A percentile compares a stretch with the other conserved stretches of the same genome.
These are phyloP conservation scores for Aspergillus transmontanensis DNA, from an alignment of 2,329 filamentous ascomycete species.

Conservation along the genomic window DNA sequence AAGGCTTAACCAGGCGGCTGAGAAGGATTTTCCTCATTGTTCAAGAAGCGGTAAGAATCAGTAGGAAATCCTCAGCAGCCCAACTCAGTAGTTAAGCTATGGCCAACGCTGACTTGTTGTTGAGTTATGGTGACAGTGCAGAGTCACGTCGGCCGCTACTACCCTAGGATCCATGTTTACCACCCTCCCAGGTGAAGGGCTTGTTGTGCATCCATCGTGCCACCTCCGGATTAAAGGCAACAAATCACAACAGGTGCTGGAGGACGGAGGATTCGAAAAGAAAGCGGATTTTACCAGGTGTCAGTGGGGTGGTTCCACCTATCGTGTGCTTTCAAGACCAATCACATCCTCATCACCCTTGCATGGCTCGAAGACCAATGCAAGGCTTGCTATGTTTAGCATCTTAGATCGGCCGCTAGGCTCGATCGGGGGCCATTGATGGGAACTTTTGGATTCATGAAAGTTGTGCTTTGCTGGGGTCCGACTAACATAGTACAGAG, in stretches of 20 bases:
- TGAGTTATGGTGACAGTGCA: slow-evolving; percentile 34
- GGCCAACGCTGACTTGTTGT: neutral
- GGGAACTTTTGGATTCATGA: neutral
- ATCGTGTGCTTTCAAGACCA: slow-evolving; percentile 5
- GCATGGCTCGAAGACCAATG: slow-evolving; percentile 20
- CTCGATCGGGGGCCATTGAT: neutral
- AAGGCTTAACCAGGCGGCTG: neutral
- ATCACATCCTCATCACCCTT: slow-evolving; percentile 10
- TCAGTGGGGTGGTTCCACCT: slow-evolving; percentile 14
- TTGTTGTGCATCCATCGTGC: slow-evolving; percentile 21
- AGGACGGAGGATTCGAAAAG: slow-evolving; percentile 16
- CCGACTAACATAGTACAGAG: neutral
- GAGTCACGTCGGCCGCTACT: slow-evolving; percentile 27
- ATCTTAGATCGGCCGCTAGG: slow-evolving; percentile 26
- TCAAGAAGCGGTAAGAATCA: neutral
- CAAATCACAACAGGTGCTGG: slow-evolving; percentile 8
- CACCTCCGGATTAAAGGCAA: slow-evolving; percentile 17
- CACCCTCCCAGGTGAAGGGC: slow-evolving; percentile 9
- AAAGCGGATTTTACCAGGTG: slow-evolving; percentile 8
- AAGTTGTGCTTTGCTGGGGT: neutral
- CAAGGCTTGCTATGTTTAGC: slow-evolving; percentile 30
- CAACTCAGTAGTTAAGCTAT: neutral
- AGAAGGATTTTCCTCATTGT: neutral
- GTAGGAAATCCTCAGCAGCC: neutral
- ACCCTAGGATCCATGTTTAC: slow-evolving; percentile 15